Conservation (phyloP, 306 rosid species). For the Corylus americana region DNA sequence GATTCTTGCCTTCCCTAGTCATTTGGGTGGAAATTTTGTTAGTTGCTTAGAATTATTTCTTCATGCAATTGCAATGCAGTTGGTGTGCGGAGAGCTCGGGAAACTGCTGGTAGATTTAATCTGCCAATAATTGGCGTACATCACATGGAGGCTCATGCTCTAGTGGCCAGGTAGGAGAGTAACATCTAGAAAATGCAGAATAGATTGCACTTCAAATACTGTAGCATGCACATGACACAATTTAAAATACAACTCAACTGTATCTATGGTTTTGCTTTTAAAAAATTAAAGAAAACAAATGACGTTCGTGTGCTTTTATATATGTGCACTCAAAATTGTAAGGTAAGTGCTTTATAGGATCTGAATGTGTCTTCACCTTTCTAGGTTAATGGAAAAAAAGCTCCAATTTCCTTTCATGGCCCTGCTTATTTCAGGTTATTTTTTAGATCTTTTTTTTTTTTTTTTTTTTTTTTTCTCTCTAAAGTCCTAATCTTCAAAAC, state of each 20-base stretch:
- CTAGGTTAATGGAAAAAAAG: constrained; percentile 69
- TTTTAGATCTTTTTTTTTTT: too few species aligned
- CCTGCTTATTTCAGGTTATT: constrained; percentile 82
- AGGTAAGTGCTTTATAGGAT: constrained; percentile 24
- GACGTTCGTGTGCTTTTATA: neutral
- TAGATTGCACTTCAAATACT: constrained; percentile 5
- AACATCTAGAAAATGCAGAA: constrained; percentile 5
- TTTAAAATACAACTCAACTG: constrained; percentile 21
- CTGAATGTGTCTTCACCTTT: constrained; percentile 28
- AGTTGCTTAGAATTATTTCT: constrained; percentile 20
- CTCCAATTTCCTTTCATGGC: constrained; percentile 91
- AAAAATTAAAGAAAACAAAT: neutral
- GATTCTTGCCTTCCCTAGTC: constrained; percentile 4
- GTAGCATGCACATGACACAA: constrained; percentile 14
- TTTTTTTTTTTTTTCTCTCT: too few species aligned
- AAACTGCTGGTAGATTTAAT: constrained; percentile 58
- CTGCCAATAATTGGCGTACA: constrained; percentile 87
- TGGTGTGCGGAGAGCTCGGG: constrained; percentile 85
- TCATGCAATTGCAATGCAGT: constrained; percentile 52
- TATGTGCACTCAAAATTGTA: constrained; percentile 1
- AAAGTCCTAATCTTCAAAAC: too few species aligned
- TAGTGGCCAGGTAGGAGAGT: constrained; percentile 79
- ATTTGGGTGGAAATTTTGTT: constrained; percentile 26
- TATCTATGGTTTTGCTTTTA: constrained; percentile 19
- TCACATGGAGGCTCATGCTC: constrained; percentile 99